Conservation (phyloP, 2,329 filamentous ascomycete genomes). For the Penicillium brasilianum region DNA sequence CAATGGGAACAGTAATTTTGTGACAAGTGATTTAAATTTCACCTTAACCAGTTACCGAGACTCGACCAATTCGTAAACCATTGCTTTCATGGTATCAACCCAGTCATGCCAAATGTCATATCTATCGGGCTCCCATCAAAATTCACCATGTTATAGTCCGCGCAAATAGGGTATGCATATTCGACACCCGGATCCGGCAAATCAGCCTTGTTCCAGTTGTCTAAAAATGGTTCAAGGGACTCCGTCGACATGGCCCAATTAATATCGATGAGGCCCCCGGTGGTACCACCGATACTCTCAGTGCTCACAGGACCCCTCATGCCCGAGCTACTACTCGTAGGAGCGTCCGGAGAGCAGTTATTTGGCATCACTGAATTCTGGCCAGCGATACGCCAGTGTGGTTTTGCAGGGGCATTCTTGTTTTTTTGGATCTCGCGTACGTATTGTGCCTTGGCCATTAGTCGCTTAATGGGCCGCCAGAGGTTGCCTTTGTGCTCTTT, state of each 20-base stretch:
- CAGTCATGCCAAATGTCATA: background rate
- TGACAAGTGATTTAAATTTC: background rate
- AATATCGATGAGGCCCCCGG: background rate
- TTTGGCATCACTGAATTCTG: background rate
- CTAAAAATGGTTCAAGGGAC: background rate
- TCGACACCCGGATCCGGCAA: background rate
- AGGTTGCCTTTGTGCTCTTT: constrained; percentile 12
- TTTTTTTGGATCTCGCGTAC: constrained; percentile 11
- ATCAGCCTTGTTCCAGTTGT: background rate
- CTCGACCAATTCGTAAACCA: background rate
- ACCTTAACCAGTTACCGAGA: too few species aligned
- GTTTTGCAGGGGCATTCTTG: background rate
- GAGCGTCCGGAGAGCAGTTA: background rate
- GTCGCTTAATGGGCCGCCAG: constrained; percentile 13
- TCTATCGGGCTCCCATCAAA: background rate
- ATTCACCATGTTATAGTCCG: background rate
- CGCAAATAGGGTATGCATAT: background rate
- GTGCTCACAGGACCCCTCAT: background rate
- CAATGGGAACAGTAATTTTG: background rate
- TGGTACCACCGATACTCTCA: background rate
- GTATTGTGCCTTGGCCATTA: constrained; percentile 15
- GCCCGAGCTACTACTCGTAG: background rate
- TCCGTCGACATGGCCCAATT: background rate
- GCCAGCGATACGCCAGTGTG: background rate
- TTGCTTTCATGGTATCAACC: background rate